Evolutionary conservation across 305 asterid species (phyloP).

Genomic region (Fraxinus angustifolia): DNA sequence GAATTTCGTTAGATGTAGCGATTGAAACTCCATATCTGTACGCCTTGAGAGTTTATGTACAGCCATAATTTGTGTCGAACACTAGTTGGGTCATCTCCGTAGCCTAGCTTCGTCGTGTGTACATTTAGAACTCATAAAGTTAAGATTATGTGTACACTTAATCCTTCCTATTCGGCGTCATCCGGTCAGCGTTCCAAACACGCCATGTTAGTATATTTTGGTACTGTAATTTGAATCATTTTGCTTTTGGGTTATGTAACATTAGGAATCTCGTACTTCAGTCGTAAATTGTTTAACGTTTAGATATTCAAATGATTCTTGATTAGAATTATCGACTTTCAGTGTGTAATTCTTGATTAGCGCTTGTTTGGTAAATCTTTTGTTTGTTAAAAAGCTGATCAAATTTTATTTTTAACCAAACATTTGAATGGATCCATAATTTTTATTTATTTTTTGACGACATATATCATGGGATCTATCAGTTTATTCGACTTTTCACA

Average conservation of each 20-base stretch:
- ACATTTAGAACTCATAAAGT: background rate
- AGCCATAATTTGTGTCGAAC: background rate
- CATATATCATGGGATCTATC: background rate
- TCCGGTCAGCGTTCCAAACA: background rate
- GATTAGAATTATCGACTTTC: background rate
- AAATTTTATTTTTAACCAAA: background rate
- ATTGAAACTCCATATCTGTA: slow-evolving; percentile 21
- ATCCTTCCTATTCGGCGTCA: background rate
- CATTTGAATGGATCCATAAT: background rate
- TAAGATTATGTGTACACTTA: background rate
- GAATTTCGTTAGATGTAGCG: slow-evolving; percentile 20
- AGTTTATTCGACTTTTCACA: background rate
- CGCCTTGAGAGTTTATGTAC: background rate
- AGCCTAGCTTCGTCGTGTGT: background rate
- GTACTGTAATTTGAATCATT: background rate
- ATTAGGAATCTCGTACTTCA: background rate
- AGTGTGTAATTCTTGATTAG: background rate
- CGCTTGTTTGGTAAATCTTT: background rate
- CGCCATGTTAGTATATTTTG: background rate
- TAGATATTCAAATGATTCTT: background rate
- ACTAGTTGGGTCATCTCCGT: background rate
- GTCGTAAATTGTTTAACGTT: background rate
- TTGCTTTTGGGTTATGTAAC: slow-evolving; percentile 1
- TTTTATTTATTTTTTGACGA: background rate
- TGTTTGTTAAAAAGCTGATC: background rate